A percentile compares a stretch with the other conserved stretches of the same genome.
Conservation (phyloP, 441 rosid genomes). For the Populus hybrid region DNA sequence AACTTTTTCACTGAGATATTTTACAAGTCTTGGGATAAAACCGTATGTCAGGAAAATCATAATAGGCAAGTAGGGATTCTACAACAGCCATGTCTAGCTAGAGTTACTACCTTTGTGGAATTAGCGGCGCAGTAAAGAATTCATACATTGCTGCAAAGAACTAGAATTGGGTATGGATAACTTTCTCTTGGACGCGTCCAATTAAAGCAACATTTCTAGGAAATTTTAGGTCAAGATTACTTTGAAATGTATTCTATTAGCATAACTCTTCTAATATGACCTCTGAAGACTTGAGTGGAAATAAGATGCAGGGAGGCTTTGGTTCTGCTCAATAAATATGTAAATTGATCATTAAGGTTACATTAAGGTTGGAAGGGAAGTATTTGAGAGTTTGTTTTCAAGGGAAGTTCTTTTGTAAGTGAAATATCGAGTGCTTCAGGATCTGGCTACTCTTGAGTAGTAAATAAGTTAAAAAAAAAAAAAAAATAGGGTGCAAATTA, state of each 20-base stretch:
- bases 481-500: not conserved
- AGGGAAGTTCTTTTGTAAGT: not conserved
- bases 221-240: not conserved
- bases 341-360: not conserved
- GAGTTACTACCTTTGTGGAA: not conserved
- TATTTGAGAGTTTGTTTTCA: not conserved
- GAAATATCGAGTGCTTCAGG: not conserved
- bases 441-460: not conserved
- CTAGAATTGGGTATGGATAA: not conserved
- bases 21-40: not conserved
- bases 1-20: not conserved
- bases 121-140: not conserved
- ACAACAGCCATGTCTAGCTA: not conserved
- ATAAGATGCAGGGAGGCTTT: not conserved
- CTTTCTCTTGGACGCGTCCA: too few species aligned
- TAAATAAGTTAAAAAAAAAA: too few species aligned
- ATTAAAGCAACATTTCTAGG: not conserved
- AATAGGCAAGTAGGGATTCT: not conserved
- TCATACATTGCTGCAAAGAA: not conserved
- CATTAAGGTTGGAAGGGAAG: not conserved
- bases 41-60: not conserved
- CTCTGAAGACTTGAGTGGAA: not conserved
- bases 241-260: not conserved
- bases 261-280: not conserved
- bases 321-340: not conserved